Conservation (phyloP, 495 filamentous ascomycete species). For the Mycothermus thermophilus region DNA sequence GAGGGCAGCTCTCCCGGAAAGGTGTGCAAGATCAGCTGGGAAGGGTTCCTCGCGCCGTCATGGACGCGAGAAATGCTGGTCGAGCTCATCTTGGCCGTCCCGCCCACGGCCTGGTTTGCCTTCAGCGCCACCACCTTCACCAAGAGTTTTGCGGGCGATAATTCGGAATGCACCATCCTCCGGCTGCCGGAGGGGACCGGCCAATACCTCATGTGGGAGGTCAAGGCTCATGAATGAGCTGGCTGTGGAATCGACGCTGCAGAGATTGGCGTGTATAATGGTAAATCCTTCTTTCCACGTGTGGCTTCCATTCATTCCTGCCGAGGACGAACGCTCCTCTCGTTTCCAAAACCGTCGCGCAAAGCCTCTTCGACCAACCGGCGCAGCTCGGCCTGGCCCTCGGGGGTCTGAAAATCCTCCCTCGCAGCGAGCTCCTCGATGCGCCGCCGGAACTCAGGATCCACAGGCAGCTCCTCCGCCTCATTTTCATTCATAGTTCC, state of each 20-base stretch:
- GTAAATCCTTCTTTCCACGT: too few species aligned
- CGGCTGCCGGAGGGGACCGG: constrained; percentile 28
- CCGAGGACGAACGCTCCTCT: constrained; percentile 48
- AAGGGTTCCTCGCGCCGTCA: constrained; percentile 34
- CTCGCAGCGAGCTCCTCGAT: constrained; percentile 67
- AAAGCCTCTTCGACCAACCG: constrained; percentile 59
- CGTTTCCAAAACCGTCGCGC: constrained; percentile 35
- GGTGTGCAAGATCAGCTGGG: constrained; percentile 39
- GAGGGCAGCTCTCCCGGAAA: constrained; percentile 21
- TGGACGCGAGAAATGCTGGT: constrained; percentile 32
- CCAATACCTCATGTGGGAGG: constrained; percentile 43
- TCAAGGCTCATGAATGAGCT: constrained; percentile 30
- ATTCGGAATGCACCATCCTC: constrained; percentile 34
- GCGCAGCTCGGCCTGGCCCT: constrained; percentile 54
- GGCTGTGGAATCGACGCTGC: background rate
- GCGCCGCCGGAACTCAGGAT: constrained; percentile 56
- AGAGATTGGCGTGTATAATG: too few species aligned
- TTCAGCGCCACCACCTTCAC: constrained; percentile 33
- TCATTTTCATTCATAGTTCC: constrained; percentile 52
- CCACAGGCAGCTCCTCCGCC: constrained; percentile 39
- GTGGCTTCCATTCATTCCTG: constrained; percentile 29
- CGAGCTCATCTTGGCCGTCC: constrained; percentile 25
- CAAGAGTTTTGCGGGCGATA: constrained; percentile 26
- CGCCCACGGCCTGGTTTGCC: constrained; percentile 36
- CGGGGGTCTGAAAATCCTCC: constrained; percentile 57